Base-by-base conservation (phyloP, 768 basidiomycete genomes). In the Russula foetens region DNA sequence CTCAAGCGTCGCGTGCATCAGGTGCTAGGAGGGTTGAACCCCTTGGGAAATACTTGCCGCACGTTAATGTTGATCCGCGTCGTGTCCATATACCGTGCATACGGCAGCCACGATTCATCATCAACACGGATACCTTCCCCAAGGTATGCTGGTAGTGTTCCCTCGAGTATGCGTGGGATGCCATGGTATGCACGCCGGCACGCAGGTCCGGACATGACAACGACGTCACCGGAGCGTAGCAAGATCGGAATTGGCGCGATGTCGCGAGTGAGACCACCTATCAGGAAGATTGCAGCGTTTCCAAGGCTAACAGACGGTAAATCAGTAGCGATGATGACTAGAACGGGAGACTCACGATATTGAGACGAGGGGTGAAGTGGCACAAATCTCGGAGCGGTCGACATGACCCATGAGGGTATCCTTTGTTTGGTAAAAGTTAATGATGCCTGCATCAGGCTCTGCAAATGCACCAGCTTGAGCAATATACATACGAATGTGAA, bases 341-440 rank as follows among this genome's bases (percentile, higher is more conserved):
- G 28, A 44, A 31, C 33, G n/a, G 35, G 3, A 19, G 8, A 72
- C 88, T 67, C 65, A 95, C 94, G 94, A 97, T 52, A 99, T 85
- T 0, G 93, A 97, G 6, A 98, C 91, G 0, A 99, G 80, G 0
- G 96, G 96, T 0, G 92, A 86, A 5, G 91, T 91, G 2, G 92
- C 85, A 67, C 94, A 96, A 9, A 96, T 80, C 74, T 99, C 96
- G 23, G 95, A 93, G 21, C 91, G 88, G 72, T 99, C 96, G n/a
- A 97, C 92, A 71, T 99, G 96, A 0, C 84, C 96, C 88, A 98
- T 98, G 21, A 99, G 81, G 0, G 93, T 91, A 64, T 98, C 94
- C 81, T 85, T 88, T 47, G 79, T 80, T 71, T 94, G 90, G 69
- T 97, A 98, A 69, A 94, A 97, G 70, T 98, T 98, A 56, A 97